Evolutionary conservation across 2,329 filamentous ascomycete genomes (phyloP).

Genomic region (Aspergillus nomiae): DNA sequence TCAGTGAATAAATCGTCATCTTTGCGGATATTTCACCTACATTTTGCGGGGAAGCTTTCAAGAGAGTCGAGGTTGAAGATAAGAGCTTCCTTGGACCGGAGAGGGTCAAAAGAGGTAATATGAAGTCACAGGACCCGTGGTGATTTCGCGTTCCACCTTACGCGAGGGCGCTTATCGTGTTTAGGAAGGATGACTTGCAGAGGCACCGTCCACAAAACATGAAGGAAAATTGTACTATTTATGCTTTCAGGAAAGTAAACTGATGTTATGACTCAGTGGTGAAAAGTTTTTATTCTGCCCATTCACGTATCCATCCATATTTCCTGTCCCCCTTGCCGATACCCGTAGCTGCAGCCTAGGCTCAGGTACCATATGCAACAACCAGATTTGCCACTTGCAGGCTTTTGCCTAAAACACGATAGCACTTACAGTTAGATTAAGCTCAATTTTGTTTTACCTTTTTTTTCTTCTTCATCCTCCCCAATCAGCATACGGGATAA

Average conservation of each 20-base stretch:
- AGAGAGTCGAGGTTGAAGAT: not conserved
- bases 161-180: constrained; percentile 27
- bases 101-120: not conserved
- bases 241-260: not conserved
- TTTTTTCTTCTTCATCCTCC: not conserved
- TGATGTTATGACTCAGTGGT: not conserved
- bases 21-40: constrained; percentile 11
- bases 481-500: not conserved
- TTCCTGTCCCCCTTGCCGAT: not conserved
- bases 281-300: constrained; percentile 12
- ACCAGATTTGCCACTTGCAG: constrained; percentile 6
- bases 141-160: constrained; percentile 47
- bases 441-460: not conserved
- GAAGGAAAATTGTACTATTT: not conserved
- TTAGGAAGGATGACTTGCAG: not conserved
- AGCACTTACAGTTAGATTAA: not conserved
- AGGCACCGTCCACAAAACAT: not conserved
- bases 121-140: constrained; percentile 37
- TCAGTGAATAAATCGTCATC: constrained; percentile 6
- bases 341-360: not conserved
- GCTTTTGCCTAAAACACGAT: not conserved
- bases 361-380: not conserved
- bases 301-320: not conserved
- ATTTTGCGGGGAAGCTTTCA: constrained; percentile 9
- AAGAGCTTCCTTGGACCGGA: not conserved